Evolutionary conservation across 163 green algal species (phyloP), one percentile per base, ranked within the genome.

Genomic region (Chlamydomonas reinhardtii): DNA sequence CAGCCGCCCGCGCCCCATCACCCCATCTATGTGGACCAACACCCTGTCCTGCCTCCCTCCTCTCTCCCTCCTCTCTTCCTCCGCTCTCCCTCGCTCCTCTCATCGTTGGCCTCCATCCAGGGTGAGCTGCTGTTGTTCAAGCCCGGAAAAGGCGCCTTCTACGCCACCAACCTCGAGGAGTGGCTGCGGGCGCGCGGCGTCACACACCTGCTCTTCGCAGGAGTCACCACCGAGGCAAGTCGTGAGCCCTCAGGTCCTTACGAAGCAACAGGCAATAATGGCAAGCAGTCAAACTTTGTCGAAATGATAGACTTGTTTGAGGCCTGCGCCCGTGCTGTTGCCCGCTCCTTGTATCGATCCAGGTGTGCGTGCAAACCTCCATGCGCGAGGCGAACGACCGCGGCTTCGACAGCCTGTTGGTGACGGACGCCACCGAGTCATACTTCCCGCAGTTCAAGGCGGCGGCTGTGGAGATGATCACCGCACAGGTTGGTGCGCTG

Each of bases 381-480:
- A 95, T 95, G 92, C 84, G 92, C 0, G 92, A 94, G 73, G 92
- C 92, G 32, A 95, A 95, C 35, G 92, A 95, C 82, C 76, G 92
- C 19, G 92, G 92, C 52, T 95, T 89, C 66, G 90, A 95, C 32
- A 92, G 88, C 86, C 73, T 90, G 74, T 81, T 94, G 76, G 89
- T 94, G 62, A 89, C 86, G 6, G 91, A 94, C 62, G 91, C 91
- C 29, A 91, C 90, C 5, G 91, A 64, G 20, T 87, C 64, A 56
- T 94, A 94, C 75, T 93, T 94, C 73, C 88, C 91, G 0, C 74
- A 43, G 0, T 94, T 94, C 88, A 93, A 94, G 81, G 82, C 43
- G 0, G 34, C 76, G 17, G 76, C 83, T 4, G 74, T 92, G 27
- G 61, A 90, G 75, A 94, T 94, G 92, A 90, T 94, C n/a, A 39